These are phyloP conservation scores for Gardenia jasminoides DNA, from an alignment of 257 asterid species.

Conservation along the genomic window DNA sequence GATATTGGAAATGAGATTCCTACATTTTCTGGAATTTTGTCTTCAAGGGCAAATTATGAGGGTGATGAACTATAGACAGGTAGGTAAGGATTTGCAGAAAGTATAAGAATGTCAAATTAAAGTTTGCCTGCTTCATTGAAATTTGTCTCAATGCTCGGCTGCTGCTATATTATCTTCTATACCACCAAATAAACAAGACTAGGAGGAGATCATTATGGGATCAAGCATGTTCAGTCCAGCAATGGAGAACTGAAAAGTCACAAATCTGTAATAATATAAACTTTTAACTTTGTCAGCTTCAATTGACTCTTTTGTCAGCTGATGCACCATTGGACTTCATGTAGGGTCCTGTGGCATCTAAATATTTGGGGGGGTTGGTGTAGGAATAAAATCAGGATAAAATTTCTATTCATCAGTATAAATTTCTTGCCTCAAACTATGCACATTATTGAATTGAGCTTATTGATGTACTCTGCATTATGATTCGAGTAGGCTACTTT, in stretches of 20 bases:
- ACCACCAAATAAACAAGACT: not conserved
- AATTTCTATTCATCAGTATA: not conserved
- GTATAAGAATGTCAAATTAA: not conserved
- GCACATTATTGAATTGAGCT: not conserved
- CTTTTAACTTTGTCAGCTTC: not conserved
- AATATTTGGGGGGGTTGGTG: slow-evolving; percentile 12
- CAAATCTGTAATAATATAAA: not conserved
- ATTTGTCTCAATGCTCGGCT: slow-evolving; percentile 10
- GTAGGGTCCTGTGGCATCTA: not conserved
- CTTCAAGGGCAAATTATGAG: not conserved
- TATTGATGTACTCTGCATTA: not conserved
- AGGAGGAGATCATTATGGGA: not conserved
- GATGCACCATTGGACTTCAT: not conserved
- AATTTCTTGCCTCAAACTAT: not conserved
- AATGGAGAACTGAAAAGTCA: not conserved
- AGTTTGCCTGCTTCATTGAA: not conserved
- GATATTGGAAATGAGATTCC: not conserved
- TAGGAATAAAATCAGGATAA: not conserved
- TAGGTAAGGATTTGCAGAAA: slow-evolving; percentile 5
- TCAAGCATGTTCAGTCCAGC: slow-evolving; percentile 1
- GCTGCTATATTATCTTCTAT: not conserved
- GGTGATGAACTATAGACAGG: not conserved
- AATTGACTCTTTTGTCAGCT: slow-evolving; percentile 6
- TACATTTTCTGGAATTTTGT: not conserved
- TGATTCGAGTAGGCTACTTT: not conserved